phyloP scores from a whole-genome alignment of 176 grass and related monocot genomes.

The Phyllostachys edulis region DNA sequence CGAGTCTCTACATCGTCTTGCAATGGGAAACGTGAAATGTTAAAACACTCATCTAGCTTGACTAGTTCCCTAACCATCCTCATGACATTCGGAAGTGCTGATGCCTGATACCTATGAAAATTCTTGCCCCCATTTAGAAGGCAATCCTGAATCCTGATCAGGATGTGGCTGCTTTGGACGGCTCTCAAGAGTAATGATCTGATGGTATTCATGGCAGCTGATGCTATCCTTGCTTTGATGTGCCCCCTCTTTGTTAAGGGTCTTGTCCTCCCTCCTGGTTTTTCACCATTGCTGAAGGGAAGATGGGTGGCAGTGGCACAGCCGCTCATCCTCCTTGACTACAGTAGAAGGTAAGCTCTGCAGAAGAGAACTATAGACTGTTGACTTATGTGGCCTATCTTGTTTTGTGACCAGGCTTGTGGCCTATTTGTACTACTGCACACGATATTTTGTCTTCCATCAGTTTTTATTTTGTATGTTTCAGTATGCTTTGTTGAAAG shows the following conservation, averaged over 20 bases:
- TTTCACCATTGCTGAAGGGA: neutral
- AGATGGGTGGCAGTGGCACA: neutral
- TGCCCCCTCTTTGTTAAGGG: neutral
- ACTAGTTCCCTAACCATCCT: neutral
- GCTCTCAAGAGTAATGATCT: neutral
- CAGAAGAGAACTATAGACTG: neutral
- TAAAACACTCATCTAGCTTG: neutral
- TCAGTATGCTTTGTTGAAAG: neutral
- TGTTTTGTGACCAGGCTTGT: neutral
- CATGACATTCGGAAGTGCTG: neutral
- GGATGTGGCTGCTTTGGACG: neutral
- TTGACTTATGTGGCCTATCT: neutral
- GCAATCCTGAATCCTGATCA: neutral
- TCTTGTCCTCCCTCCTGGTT: neutral
- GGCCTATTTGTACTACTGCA: neutral
- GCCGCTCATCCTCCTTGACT: neutral
- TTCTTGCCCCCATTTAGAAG: neutral
- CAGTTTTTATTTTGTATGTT: neutral
- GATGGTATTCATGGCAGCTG: neutral
- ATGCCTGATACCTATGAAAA: neutral
- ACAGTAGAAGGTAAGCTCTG: neutral
- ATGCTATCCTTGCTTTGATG: neutral
- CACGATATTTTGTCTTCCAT: neutral
- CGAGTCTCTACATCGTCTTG: conserved; percentile 11
- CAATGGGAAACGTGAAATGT: neutral